A percentile compares a stretch with the other conserved stretches of the same genome.
Conservation (phyloP, 331 rosid species). For the Quercus tomentella region DNA sequence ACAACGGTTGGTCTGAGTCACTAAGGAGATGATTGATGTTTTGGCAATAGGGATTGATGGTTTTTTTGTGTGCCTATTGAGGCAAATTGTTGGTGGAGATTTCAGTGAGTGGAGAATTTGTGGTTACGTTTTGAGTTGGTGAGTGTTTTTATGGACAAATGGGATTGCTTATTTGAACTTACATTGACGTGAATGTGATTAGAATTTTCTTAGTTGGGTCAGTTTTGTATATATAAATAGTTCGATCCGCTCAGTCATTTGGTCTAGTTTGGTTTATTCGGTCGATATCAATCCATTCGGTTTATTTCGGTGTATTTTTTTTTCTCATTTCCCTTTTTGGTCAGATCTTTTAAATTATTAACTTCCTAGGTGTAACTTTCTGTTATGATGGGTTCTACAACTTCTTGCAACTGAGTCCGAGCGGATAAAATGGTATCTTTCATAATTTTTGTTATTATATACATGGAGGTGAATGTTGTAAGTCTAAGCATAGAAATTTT, state of each 20-base stretch:
- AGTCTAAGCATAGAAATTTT: too few species aligned
- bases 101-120: constrained; percentile 38
- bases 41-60: constrained; percentile 42
- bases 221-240: too few species aligned
- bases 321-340: neutral
- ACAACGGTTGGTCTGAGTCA: constrained; percentile 48
- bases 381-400: constrained; percentile 16
- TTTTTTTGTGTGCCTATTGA: constrained; percentile 42
- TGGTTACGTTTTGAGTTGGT: constrained; percentile 56
- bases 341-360: constrained; percentile 1
- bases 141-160: constrained; percentile 40
- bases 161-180: constrained; percentile 19
- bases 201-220: too few species aligned
- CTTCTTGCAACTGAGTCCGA: constrained; percentile 83
- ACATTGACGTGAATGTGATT: too few species aligned
- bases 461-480: too few species aligned
- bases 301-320: neutral
- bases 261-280: too few species aligned
- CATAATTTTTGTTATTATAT: neutral
- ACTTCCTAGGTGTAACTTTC: constrained; percentile 12
- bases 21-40: constrained; percentile 44
- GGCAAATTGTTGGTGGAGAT: constrained; percentile 65
- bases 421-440: constrained; percentile 62
- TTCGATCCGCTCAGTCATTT: too few species aligned
- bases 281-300: too few species aligned